Evolutionary conservation across 345 rosid genomes (phyloP).

Genomic region (Lepidium africanum): DNA sequence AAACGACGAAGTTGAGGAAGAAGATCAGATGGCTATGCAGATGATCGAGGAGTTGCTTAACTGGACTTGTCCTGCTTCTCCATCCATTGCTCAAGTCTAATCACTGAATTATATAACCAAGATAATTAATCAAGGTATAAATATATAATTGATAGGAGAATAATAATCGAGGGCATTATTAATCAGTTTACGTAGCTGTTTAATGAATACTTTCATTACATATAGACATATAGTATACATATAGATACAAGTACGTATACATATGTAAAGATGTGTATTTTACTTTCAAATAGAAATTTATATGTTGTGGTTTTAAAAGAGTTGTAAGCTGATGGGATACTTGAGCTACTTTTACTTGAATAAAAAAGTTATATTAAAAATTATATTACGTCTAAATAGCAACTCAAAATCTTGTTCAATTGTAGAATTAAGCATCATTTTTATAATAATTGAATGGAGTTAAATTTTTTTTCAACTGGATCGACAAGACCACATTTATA

Average conservation of each 20-base stretch:
- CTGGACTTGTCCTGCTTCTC: constrained; percentile 40
- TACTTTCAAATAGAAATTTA: neutral
- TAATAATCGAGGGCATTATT: neutral
- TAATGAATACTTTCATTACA: neutral
- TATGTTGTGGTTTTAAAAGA: neutral
- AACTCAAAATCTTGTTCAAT: too few relatives aligned
- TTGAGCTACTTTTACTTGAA: neutral
- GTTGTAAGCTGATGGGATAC: neutral
- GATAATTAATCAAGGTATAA: neutral
- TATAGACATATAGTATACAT: neutral
- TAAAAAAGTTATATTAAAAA: neutral
- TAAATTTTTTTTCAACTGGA: too few relatives aligned
- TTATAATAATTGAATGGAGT: too few relatives aligned
- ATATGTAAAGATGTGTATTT: neutral
- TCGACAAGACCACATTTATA: too few relatives aligned
- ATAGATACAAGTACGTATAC: neutral
- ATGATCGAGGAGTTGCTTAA: constrained; percentile 70
- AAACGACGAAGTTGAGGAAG: constrained; percentile 32
- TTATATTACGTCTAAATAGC: too few relatives aligned
- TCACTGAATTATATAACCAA: neutral
- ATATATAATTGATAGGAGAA: neutral
- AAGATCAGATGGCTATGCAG: constrained; percentile 55
- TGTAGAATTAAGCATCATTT: too few relatives aligned
- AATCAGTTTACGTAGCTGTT: neutral
- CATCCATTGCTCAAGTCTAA: neutral